Evolutionary conservation across 352 stramenopile genomes (phyloP), one percentile per base, ranked within the genome.

Genomic region (Lagenidium giganteum): DNA sequence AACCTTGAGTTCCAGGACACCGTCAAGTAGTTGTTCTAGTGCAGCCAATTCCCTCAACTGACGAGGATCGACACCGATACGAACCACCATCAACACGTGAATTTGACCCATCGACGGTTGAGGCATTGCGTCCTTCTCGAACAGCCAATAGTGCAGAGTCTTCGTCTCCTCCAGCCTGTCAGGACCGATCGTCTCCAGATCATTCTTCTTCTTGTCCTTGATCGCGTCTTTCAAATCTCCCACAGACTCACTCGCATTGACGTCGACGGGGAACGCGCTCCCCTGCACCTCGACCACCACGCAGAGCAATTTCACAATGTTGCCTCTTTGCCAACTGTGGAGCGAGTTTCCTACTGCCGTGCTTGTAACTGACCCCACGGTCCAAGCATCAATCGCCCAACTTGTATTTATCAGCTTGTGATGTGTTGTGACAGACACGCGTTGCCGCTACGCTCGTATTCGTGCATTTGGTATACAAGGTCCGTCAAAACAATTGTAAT

Each of bases 21-120:
- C n/a, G n/a, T n/a, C n/a, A n/a, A n/a, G n/a, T n/a, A n/a, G n/a
- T n/a, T n/a, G n/a, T n/a, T n/a, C n/a, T n/a, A n/a, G n/a, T n/a
- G n/a, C n/a, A n/a, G n/a, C n/a, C n/a, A n/a, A n/a, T 21, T 40
- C 25, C n/a, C 34, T 40, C 5, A 20, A 11, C 21, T 13, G 20
- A 40, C 16, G 11, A 21, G 16, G 5, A 30, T 26, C 4, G 9
- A 32, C 24, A 13, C 16, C 38, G 22, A n/a, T 33, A 20, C 21
- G 38, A 44, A 44, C 38, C 20, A 44, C 38, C 38, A 44, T 24
- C 21, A 44, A 44, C 38, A 31, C 38, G 38, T 44, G 38, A 14
- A 44, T 44, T 5, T 44, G 38, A 14, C 31, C 23, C 23, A 24
- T 8, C 31, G 21, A 33, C 17, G 6, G 4, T 32, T 17, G 4